A percentile compares a stretch with the other conserved stretches of the same genome.
phyloP scores from a whole-genome alignment of 2,329 filamentous ascomycete genomes.

The Aspergillus oerlinghausenensis region DNA sequence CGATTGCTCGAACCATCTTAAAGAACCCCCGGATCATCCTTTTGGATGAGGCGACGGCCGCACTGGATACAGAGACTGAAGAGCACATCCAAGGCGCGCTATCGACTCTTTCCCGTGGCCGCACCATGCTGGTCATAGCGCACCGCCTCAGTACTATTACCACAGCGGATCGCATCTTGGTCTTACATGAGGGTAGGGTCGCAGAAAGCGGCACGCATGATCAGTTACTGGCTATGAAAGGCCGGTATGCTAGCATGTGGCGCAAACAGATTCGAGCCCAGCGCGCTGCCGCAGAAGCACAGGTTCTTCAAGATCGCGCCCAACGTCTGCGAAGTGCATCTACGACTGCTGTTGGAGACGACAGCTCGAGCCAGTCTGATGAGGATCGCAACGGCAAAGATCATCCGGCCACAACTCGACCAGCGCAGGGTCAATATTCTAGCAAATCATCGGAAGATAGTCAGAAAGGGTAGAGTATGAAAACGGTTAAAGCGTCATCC shows the following conservation, averaged over 20 bases:
- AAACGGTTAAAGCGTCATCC: not conserved
- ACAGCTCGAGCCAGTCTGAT: conserved; percentile 47
- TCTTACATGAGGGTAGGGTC: conserved; percentile 71
- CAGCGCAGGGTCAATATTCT: conserved; percentile 14
- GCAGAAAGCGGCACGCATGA: conserved; percentile 75
- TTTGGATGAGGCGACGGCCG: conserved; percentile 88
- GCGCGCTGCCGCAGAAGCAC: conserved; percentile 59
- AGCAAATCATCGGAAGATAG: conserved; percentile 52
- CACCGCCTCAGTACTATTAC: conserved; percentile 83
- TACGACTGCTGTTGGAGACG: conserved; percentile 35
- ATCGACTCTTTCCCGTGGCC: conserved; percentile 72
- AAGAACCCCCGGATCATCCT: conserved; percentile 91
- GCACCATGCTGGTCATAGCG: conserved; percentile 93
- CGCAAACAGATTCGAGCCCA: conserved; percentile 79
- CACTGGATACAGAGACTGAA: conserved; percentile 86
- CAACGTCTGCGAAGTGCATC: conserved; percentile 40
- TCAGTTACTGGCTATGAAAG: conserved; percentile 64
- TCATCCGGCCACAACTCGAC: conserved; percentile 13
- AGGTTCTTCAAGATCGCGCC: conserved; percentile 41
- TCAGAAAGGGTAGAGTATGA: conserved; percentile 4
- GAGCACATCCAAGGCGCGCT: conserved; percentile 88
- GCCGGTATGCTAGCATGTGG: conserved; percentile 82
- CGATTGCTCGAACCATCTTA: conserved; percentile 86
- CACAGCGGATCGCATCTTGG: conserved; percentile 78
- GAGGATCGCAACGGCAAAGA: conserved; percentile 36